Percentiles rank a stretch among this genome's conserved stretches.
Conservation (phyloP, 441 rosid species). For the Raphanus hybrid region DNA sequence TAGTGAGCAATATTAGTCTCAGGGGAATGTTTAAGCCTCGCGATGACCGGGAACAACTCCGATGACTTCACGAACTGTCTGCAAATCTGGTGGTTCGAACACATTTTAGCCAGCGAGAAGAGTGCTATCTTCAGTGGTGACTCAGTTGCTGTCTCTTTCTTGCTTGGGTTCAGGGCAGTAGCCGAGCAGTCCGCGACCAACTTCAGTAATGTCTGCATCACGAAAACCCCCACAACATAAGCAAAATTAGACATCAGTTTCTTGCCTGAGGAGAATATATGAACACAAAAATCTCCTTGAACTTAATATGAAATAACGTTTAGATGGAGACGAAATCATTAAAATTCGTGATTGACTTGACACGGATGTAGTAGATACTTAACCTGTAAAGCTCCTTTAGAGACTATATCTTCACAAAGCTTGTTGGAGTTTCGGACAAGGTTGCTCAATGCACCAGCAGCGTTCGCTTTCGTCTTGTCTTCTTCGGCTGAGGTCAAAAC, state of each 20-base stretch:
- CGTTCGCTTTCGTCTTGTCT: constrained; percentile 98
- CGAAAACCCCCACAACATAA: neutral
- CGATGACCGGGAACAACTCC: constrained; percentile 76
- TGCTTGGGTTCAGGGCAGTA: constrained; percentile 75
- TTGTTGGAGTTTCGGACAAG: constrained; percentile 95
- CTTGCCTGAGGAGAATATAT: neutral
- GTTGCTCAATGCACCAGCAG: constrained; percentile 97
- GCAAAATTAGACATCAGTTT: constrained; percentile 9
- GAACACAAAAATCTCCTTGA: too few relatives aligned
- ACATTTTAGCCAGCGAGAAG: constrained; percentile 98
- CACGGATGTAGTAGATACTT: constrained; percentile 1
- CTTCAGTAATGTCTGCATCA: constrained; percentile 74
- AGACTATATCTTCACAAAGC: constrained; percentile 90
- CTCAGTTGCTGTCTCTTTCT: constrained; percentile 72
- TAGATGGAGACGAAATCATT: too few relatives aligned
- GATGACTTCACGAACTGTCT: constrained; percentile 74
- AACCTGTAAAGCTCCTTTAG: constrained; percentile 98
- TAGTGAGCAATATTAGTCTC: constrained; percentile 85
- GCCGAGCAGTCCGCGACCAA: constrained; percentile 80
- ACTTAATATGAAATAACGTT: too few relatives aligned
- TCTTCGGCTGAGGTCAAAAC: constrained; percentile 81
- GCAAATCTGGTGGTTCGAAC: constrained; percentile 76
- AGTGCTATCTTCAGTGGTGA: constrained; percentile 93
- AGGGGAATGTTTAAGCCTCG: constrained; percentile 84
- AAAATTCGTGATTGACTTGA: neutral